Conservation (phyloP, 805 yeast species). For the Saturnispora mendoncae region DNA sequence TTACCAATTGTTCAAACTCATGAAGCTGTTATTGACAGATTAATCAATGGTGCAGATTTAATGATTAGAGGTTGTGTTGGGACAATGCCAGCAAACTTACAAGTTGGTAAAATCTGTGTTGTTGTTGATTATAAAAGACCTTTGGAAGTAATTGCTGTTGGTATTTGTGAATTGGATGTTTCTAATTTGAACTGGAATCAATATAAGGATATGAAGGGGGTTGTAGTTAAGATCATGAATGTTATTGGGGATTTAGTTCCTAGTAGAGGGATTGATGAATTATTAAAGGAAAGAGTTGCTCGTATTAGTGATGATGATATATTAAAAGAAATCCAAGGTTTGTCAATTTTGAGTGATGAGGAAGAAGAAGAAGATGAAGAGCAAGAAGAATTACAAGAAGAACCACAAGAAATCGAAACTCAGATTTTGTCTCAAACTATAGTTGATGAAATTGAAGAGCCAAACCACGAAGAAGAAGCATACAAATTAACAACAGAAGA, state of each 20-base stretch:
- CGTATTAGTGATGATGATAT: neutral
- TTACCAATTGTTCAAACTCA: constrained; percentile 67
- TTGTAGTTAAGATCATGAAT: constrained; percentile 70
- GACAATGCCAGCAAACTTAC: constrained; percentile 44
- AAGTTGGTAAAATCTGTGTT: constrained; percentile 57
- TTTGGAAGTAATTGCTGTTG: constrained; percentile 61
- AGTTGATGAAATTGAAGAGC: constrained; percentile 10
- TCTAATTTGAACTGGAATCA: constrained; percentile 22
- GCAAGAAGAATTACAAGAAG: constrained; percentile 14
- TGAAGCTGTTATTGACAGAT: constrained; percentile 57
- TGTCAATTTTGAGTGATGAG: neutral
- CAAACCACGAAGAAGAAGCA: constrained; percentile 24
- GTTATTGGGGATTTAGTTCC: constrained; percentile 57
- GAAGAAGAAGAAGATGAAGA: constrained; percentile 1
- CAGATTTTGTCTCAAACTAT: too few relatives aligned
- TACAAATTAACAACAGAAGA: constrained; percentile 47
- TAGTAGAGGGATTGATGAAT: constrained; percentile 29
- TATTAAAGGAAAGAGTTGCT: constrained; percentile 3
- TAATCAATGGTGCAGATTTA: constrained; percentile 73
- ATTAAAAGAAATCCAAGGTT: neutral
- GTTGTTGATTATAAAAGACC: constrained; percentile 57
- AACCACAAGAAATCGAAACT: neutral
- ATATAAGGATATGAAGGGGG: constrained; percentile 35
- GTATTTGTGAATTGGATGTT: constrained; percentile 46
- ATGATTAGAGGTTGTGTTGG: constrained; percentile 67